Base-by-base conservation (phyloP, 352 stramenopile species). In the Phytophthora lateralis region DNA sequence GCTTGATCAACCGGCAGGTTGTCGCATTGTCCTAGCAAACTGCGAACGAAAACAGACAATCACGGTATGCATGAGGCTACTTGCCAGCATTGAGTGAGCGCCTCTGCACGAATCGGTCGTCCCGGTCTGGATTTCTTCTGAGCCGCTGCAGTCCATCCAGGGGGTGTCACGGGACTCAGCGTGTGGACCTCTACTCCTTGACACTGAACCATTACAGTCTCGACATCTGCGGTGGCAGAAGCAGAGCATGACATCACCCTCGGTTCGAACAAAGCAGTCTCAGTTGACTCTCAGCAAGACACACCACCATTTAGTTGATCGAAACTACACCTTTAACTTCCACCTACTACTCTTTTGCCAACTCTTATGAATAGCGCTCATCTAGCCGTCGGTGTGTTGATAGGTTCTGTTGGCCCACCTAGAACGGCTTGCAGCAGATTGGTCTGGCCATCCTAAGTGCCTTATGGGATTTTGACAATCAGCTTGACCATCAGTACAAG, bases 51-150 rank as follows among this genome's bases (percentile, higher is more conserved):
- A 17, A 17, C 27, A 32, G 14, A 17, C 32, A n/a, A 38, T 17
- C 32, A n/a, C 7, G 6, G 27, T 7, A 11, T 32, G 26, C 8
- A 12, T 32, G 8, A 32, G 0, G 1, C 7, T n/a, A n/a, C n/a
- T n/a, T n/a, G n/a, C n/a, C n/a, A n/a, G 26, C 26, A 4, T 30
- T 4, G 26, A 30, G 26, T 30, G 26, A 12, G 11, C 15, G 15
- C 6, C 35, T 41, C 14, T 12, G 30, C 4, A 5, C 4, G 30
- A 12, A 37, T 37, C 30, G 30, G 7, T 20, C 12, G 0, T 15
- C 30, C 30, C 30, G 26, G 26, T n/a, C 35, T 42, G 35, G 12
- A 42, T 15, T 44, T 26, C 38, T 44, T 44, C 38, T 44, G 38
- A 26, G 17, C 38, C 8, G 35, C 15, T 42, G n/a, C 14, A 30